Evolutionary conservation across 2,329 filamentous ascomycete genomes (phyloP), one percentile per base, ranked within the genome.

Genomic region (Apiospora koreana): DNA sequence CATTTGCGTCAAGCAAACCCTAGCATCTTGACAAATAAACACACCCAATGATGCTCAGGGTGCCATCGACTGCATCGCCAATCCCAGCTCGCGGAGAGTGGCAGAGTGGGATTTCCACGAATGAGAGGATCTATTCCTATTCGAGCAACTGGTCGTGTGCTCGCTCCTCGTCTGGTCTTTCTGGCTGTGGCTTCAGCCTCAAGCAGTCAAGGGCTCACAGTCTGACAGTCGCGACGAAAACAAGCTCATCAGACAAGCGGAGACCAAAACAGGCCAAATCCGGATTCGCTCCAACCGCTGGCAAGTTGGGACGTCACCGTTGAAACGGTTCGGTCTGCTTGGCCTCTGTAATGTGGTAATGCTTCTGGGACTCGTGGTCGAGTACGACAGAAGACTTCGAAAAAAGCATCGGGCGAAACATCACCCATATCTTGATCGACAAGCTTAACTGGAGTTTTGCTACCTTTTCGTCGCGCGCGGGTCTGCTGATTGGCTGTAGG

Each of bases 321-420:
- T 62, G 54, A 62, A 62, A 62, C 54, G 31, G 54, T 38, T 38
- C 54, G 18, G 35, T 12, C 8, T 62, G 54, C 54, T 62, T 35
- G 54, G 54, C 54, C 18, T 3, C 16, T 35, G 50, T 31, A 58
- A 58, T 58, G 50, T 58, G 50, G 50, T 58, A 58, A 5, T 54
- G 48, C 48, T 50, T 50, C 48, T 50, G 48, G 48, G 48, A 16
- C 48, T 54, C 48, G 14, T 16, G 8, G n/a, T 48, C 48, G 25
- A 31, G 25, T 28, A 35, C 28, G 28, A 58, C 16, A 9, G 16
- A 35, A 28, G 18, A 31, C 9, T 21, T n/a, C 31, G 54, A 38
- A 38, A 54, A 62, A 38, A 62, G 54, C 54, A 62, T 38, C 54
- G 9, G 54, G 16, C 54, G 54, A 62, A 62, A 62, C 54, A 62